Base-by-base conservation (phyloP, 257 asterid species). In the Nicotiana undulata region DNA sequence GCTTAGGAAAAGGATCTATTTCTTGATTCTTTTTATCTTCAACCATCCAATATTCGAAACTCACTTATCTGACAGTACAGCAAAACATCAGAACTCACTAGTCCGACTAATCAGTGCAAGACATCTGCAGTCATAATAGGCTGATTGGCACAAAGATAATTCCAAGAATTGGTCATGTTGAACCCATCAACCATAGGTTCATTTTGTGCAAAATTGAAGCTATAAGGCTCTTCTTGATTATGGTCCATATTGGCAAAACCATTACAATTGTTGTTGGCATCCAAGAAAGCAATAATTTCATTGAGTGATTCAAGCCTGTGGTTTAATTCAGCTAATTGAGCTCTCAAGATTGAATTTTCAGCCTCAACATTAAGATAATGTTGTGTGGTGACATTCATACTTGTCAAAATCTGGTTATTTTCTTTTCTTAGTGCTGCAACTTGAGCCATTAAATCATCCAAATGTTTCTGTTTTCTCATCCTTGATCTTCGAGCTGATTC, bases 401-500 rank as follows among this genome's bases (percentile, higher is more conserved):
- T 81, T 53, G 89, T 67, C 75, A 92, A 81, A 34, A 94, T 87
- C 86, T 91, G 91, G 5, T 80, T 87, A 56, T 93, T 96, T 68
- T 91, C 93, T 34, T 84, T 85, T 80, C 93, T 87, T 51, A 94
- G 88, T 63, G 65, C 84, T 52, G 88, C 65, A 83, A 87, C 95
- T 61, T 91, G 97, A 31, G 88, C 83, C 91, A 82, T 84, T 85
- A 96, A 82, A 32, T 87, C 99, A 80, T 93, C 98, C 26, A 94
- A 84, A 12, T 92, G 99, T 83, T 91, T 90, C 93, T 91, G 98
- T 49, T 96, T 94, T 88, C 93, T 88, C 86, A 88, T 91, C 86
- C 99, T 88, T 59, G 98, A 94, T 82, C 99, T 87, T 44, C 99
- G 85, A 55, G 99, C 99, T 72, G 99, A 94, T 76, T 96, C 99